phyloP scores from a whole-genome alignment of 208 protist species.

The Vickermania spadyakhi region DNA sequence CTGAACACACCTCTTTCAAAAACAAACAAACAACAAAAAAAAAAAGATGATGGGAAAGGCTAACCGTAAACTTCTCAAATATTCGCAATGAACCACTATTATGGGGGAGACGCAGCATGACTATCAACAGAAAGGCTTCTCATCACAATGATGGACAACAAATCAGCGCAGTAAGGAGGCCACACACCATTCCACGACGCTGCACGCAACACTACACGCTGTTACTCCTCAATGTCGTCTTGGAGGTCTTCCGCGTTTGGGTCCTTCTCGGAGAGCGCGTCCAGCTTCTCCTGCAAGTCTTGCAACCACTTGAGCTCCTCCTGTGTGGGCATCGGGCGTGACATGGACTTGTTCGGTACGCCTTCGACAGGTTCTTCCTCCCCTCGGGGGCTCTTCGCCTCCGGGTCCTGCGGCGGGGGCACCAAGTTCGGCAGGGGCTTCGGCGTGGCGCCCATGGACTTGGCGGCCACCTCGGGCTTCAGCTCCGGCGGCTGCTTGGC shows the following conservation, averaged over 20 bases:
- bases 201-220: no score
- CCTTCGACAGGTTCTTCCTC: background rate
- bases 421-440: background rate
- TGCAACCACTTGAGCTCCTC: constrained; percentile 48
- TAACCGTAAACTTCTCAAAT: no score
- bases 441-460: background rate
- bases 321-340: constrained; percentile 7
- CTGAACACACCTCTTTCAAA: no score
- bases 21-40: no score
- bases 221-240: background rate
- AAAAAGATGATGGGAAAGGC: no score
- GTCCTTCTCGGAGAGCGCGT: constrained; percentile 13
- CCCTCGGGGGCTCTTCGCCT: background rate
- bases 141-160: no score
- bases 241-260: constrained; percentile 4
- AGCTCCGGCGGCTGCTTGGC: background rate
- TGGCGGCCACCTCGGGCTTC: background rate
- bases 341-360: background rate
- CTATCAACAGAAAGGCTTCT: no score
- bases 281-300: constrained; percentile 42
- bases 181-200: no score
- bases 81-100: no score
- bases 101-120: no score
- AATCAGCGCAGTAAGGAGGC: no score
- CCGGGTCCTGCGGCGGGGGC: background rate